Evolutionary conservation across 106 monocot genomes (phyloP).

Genomic region (Dioscorea alata): DNA sequence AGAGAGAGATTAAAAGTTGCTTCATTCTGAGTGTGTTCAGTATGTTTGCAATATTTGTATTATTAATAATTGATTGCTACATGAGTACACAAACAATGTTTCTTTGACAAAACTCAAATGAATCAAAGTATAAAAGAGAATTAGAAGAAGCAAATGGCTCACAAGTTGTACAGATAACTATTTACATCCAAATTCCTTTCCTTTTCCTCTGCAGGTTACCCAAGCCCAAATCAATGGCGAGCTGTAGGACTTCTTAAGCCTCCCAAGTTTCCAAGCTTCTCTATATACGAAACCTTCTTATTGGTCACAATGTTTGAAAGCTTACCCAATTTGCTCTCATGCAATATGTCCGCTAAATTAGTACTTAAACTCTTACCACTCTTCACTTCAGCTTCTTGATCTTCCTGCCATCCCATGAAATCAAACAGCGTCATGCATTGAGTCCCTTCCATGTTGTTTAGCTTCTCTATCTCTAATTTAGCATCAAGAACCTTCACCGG

Average conservation of each 20-base stretch:
- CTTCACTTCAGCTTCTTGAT: constrained; percentile 20
- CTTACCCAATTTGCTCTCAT: constrained; percentile 20
- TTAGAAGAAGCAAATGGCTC: too few relatives aligned
- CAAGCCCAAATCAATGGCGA: constrained; percentile 26
- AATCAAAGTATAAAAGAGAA: too few relatives aligned
- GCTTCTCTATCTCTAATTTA: constrained; percentile 55
- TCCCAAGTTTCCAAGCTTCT: constrained; percentile 49
- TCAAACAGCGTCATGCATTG: constrained; percentile 81
- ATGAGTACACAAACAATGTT: too few relatives aligned
- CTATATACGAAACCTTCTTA: constrained; percentile 52
- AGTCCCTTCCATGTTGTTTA: constrained; percentile 37
- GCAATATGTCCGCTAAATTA: too few relatives aligned
- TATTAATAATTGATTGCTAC: too few relatives aligned
- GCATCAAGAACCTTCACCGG: constrained; percentile 43
- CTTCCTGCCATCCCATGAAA: constrained; percentile 87
- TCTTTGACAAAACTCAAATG: too few relatives aligned
- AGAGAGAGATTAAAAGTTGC: too few relatives aligned
- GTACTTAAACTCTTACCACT: too few relatives aligned
- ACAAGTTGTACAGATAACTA: too few relatives aligned
- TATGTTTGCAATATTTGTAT: too few relatives aligned
- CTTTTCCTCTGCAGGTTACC: not conserved
- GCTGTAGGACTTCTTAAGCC: constrained; percentile 56
- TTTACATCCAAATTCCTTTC: too few relatives aligned
- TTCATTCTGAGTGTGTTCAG: too few relatives aligned
- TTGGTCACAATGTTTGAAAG: constrained; percentile 22